Percentiles rank a stretch among this genome's conserved stretches.
phyloP scores from a whole-genome alignment of 768 basidiomycete species.

The Kondoa subrosea region DNA sequence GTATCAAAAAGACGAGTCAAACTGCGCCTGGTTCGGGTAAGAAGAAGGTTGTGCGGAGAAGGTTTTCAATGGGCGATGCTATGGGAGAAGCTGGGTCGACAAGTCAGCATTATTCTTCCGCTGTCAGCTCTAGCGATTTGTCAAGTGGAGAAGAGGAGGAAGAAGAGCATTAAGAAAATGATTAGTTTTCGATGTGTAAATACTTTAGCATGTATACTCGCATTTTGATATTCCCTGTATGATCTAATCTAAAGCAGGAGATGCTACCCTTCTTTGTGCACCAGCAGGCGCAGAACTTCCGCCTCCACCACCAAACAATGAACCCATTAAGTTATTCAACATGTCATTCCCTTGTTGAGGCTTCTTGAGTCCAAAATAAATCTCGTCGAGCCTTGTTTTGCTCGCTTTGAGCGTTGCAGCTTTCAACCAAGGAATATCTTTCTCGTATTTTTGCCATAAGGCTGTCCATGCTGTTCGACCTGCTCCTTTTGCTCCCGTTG shows the following conservation, averaged over 20 bases:
- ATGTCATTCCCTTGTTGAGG: conserved; percentile 59
- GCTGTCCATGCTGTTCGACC: conserved; percentile 48
- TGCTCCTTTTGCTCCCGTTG: conserved; percentile 34
- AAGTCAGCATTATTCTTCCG: neutral
- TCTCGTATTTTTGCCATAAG: conserved; percentile 67
- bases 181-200: no score
- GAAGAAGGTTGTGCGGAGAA: neutral
- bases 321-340: conserved; percentile 72
- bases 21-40: neutral
- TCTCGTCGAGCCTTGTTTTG: conserved; percentile 48
- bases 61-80: neutral
- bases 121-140: neutral
- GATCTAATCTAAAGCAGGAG: neutral
- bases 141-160: neutral
- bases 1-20: neutral
- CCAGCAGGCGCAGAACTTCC: conserved; percentile 7
- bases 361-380: conserved; percentile 77
- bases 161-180: neutral
- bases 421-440: conserved; percentile 39
- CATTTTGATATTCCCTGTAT: no score
- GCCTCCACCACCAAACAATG: conserved; percentile 59
- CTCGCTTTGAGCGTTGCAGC: conserved; percentile 32
- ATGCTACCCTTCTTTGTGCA: conserved; percentile 7
- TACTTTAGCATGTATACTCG: no score
- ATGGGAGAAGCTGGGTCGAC: neutral